Evolutionary conservation across 768 basidiomycete genomes (phyloP), one percentile per base, ranked within the genome.

Genomic region (Pleurotus platypus): DNA sequence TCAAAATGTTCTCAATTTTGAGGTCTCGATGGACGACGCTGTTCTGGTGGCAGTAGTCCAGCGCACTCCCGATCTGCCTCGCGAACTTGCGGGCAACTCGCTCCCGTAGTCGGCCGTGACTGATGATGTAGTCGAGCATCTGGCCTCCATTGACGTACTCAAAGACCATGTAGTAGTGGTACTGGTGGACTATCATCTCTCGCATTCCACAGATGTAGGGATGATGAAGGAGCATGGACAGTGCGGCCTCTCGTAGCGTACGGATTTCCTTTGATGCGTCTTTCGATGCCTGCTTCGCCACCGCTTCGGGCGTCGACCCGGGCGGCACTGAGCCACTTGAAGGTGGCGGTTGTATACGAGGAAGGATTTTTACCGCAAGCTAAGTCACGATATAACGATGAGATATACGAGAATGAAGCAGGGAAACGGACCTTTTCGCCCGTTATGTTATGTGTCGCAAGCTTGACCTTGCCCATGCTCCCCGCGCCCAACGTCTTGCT

Each of bases 61-160:
- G 78, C 1, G 97, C 97, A 64, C 89, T 92, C 37, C 92, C 95
- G 60, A 99, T 98, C 72, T 99, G 97, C 27, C 97, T 76, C 4
- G 97, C 94, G 73, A 99, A 99, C 77, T 98, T 98, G 63, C 97
- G 79, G 18, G 97, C 97, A 40, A 94, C 93, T 56, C 96, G 84
- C 72, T 98, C 97, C 46, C 97, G 82, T 58, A 98, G 81, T 35
- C 97, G 82, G 15, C 97, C 97, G 66, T 99, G 97, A 65, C 91
- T 91, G 75, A 99, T 99, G 75, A 99, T 98, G 71, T 96, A 99
- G 81, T 99, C 97, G 62, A 99, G 85, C 93, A 99, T 94, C 79
- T 99, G 97, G 0, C 97, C 97, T 30, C 97, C 97, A 64, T 94
- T 96, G 72, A 98, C 92, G 70, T 97, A 98, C 71, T 99, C 97